Percentiles rank a stretch among this genome's conserved stretches.
phyloP scores from a whole-genome alignment of 192 early-diverging fungal species.

The Rhizophagus clarus region DNA sequence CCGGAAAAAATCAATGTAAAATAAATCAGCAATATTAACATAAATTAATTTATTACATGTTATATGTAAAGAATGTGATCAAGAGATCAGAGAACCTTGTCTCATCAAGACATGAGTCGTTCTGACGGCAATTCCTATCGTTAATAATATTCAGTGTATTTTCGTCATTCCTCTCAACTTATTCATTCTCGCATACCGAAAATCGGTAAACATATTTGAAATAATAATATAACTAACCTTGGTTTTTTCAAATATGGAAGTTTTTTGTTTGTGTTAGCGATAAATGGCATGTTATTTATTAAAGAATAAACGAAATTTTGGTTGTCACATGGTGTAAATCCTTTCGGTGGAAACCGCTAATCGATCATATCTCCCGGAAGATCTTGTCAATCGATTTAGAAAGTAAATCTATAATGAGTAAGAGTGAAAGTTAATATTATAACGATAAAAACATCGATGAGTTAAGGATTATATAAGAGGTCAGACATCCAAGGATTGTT shows the following conservation, averaged over 20 bases:
- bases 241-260: neutral
- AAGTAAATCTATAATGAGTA: too few species aligned
- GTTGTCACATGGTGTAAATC: too few species aligned
- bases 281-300: too few species aligned
- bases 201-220: neutral
- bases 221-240: neutral
- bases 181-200: neutral
- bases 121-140: neutral
- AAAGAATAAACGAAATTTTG: too few species aligned
- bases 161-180: neutral
- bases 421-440: too few species aligned
- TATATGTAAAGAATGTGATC: neutral
- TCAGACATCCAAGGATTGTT: constrained; percentile 1
- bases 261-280: neutral
- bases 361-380: too few species aligned
- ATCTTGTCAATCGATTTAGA: too few species aligned
- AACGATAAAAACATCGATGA: too few species aligned
- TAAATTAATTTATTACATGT: neutral
- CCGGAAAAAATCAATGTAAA: too few species aligned
- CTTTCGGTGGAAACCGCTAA: too few species aligned
- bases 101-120: neutral
- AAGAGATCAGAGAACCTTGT: neutral
- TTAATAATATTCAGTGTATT: neutral
- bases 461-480: neutral
- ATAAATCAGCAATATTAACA: neutral